phyloP scores from a whole-genome alignment of 1,139 yeast species.

The Protomyces pachydermus region DNA sequence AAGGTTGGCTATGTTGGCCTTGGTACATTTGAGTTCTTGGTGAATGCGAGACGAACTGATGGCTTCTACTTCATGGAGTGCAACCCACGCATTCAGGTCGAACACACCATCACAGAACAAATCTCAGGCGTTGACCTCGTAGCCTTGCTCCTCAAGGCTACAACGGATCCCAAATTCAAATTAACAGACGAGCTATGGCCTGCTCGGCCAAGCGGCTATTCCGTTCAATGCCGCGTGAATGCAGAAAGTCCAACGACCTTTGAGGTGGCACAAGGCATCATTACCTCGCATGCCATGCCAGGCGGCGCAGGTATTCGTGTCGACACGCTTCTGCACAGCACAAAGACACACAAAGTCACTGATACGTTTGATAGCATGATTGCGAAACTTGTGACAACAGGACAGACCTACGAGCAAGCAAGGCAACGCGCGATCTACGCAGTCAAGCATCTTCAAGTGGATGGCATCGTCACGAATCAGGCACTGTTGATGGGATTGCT shows the following conservation, averaged over 20 bases:
- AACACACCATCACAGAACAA: constrained; percentile 94
- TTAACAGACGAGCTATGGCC: constrained; percentile 88
- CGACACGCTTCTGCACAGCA: constrained; percentile 96
- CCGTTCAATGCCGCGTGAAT: constrained; percentile 98
- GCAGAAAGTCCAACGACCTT: constrained; percentile 97
- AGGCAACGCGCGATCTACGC: constrained; percentile 11
- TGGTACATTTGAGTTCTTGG: constrained; percentile 86
- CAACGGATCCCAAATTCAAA: constrained; percentile 43
- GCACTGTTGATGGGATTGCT: constrained; percentile 8
- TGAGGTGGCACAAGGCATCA: constrained; percentile 98
- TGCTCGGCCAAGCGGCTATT: constrained; percentile 83
- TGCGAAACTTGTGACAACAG: constrained; percentile 51
- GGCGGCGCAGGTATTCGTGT: constrained; percentile 99
- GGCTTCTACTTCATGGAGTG: constrained; percentile 93
- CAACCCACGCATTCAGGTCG: constrained; percentile 94
- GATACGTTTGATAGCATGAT: constrained; percentile 98
- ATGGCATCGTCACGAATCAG: constrained; percentile 6
- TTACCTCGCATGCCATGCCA: constrained; percentile 94
- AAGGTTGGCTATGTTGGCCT: constrained; percentile 88
- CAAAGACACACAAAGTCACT: constrained; percentile 89
- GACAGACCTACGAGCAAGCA: constrained; percentile 1
- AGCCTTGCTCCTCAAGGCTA: constrained; percentile 73
- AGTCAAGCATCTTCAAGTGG: not conserved
- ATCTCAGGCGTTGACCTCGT: constrained; percentile 91
- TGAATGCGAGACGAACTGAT: constrained; percentile 77